Base-by-base conservation (phyloP, 345 rosid genomes). In the Microcos paniculata region DNA sequence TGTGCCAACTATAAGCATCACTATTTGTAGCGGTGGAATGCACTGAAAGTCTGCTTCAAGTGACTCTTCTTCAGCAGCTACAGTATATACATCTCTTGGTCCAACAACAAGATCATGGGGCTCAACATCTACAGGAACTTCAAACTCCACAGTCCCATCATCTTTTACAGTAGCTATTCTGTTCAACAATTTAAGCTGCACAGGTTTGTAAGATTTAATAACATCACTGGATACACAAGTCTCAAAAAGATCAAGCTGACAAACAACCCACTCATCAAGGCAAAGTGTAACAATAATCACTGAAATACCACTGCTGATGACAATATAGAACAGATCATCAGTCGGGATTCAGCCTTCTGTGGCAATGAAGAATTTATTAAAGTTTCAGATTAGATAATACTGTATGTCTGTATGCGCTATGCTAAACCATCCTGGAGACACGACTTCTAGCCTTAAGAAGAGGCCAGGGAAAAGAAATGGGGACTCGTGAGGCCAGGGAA, bases 91-190 rank as follows among this genome's bases (percentile, higher is more conserved):
- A 55, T 79, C 90, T 38, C 83, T 83, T 15, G 76, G 69, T 66
- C 81, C 74, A 72, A 71, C 78, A 66, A 51, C 77, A 84, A 84
- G 79, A 80, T 77, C 75, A 65, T 81, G 90, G 8, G 88, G 84
- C 78, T 86, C 92, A 77, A 88, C 90, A 85, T 94, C 93, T 48
- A 81, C 92, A 46, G 98, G 94, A 76, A 96, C 89, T 76, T 91
- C 91, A 84, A 96, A 88, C 71, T 88, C 99, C 61, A 96, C 97
- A 2, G 99, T 96, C 74, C 99, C 99, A 82, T 96, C 88, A 86
- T 90, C 88, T 86, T 93, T 93, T 73, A 96, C 95, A 15, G 98
- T 96, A 75, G 98, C 97, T 82, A 96, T 87, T 84, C 99, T 88
- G 70, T 88, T 92, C 82, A 96, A 76, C 84, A 96, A 83, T 81